phyloP scores from a whole-genome alignment of 495 filamentous ascomycete species.

The Aspergillus bridgeri region DNA sequence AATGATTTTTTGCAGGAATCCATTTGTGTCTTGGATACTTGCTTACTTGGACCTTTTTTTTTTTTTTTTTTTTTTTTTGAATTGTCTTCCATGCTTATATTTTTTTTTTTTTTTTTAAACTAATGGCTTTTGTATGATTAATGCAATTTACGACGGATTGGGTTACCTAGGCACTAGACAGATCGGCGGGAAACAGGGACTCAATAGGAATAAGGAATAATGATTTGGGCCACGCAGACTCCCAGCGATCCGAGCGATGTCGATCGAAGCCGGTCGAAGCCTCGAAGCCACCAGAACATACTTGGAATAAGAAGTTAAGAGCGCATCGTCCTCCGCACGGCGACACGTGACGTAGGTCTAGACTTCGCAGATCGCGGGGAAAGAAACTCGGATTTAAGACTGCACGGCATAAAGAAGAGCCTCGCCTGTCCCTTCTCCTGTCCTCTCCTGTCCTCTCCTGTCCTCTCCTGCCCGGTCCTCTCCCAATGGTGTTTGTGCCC shows the following conservation, averaged over 20 bases:
- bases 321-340: not conserved
- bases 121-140: constrained; percentile 17
- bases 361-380: constrained; percentile 4
- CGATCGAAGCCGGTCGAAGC: not conserved
- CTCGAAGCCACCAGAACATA: too few relatives aligned
- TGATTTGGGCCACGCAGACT: too few relatives aligned
- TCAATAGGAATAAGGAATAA: not conserved
- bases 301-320: too few relatives aligned
- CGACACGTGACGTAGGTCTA: constrained; percentile 3
- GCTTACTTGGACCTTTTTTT: not conserved
- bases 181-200: not conserved
- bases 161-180: not conserved
- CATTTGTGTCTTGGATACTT: too few relatives aligned
- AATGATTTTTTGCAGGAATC: too few relatives aligned
- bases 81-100: constrained; percentile 1
- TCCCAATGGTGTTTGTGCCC: constrained; percentile 32
- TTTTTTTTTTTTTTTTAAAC: constrained; percentile 7
- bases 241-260: not conserved
- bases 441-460: too few relatives aligned
- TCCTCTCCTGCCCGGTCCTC: constrained; percentile 17
- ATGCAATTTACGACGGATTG: constrained; percentile 16
- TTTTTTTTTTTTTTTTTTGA: not conserved
- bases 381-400: not conserved
- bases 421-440: not conserved
- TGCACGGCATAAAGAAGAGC: not conserved